phyloP scores from a whole-genome alignment of 768 basidiomycete species.

The Tricholoma sp. region DNA sequence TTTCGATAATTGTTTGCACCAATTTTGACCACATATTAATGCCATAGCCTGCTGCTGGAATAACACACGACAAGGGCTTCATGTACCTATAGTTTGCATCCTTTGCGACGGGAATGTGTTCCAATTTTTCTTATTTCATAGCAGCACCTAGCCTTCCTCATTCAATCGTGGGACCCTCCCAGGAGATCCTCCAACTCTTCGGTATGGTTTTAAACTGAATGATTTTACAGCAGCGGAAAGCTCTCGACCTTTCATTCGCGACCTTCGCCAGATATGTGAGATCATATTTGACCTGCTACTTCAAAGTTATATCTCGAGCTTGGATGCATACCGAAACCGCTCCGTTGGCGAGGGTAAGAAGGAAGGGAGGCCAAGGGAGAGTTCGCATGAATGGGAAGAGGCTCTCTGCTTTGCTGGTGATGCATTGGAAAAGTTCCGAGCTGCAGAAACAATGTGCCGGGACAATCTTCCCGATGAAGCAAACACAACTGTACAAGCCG shows the following conservation, averaged over 20 bases:
- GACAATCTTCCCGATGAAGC: neutral
- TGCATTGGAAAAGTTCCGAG: neutral
- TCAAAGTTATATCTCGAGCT: neutral
- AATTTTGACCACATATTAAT: neutral
- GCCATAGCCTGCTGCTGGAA: neutral
- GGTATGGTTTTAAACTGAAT: neutral
- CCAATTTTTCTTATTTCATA: neutral
- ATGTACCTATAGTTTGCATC: neutral
- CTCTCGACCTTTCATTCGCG: neutral
- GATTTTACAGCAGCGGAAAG: neutral
- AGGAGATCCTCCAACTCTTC: neutral
- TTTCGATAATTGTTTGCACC: neutral
- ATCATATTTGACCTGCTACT: neutral
- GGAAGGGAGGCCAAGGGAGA: neutral
- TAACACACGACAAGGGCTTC: neutral
- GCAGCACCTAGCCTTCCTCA: neutral
- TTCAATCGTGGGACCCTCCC: neutral
- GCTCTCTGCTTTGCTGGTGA: neutral
- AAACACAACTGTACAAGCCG: neutral
- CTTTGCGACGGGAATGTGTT: neutral
- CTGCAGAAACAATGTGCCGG: neutral
- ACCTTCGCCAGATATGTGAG: neutral
- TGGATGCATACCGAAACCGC: neutral
- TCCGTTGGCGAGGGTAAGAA: neutral
- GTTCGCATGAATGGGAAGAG: neutral